Evolutionary conservation across 345 rosid genomes (phyloP).

Genomic region (Raphanus sativus): DNA sequence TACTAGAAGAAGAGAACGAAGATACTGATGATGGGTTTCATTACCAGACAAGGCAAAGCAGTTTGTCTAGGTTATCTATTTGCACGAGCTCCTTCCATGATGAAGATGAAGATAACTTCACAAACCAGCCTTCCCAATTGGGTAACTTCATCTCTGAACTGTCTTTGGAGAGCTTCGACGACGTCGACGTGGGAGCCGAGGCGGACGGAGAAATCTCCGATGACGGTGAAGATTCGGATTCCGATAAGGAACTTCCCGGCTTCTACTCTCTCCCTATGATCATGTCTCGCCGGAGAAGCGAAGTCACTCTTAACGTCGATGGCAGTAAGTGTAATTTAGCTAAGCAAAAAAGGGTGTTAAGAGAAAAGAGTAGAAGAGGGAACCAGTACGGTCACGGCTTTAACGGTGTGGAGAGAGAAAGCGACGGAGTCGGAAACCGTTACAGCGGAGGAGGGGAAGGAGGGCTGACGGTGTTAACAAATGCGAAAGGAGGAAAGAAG

Average conservation of each 20-base stretch:
- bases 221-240: conserved; percentile 53
- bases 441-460: conserved; percentile 55
- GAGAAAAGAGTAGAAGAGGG: conserved; percentile 69
- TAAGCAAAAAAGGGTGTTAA: conserved; percentile 36
- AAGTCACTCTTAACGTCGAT: conserved; percentile 44
- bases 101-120: conserved; percentile 31
- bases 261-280: conserved; percentile 70
- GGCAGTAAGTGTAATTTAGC: conserved; percentile 25
- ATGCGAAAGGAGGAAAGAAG: conserved; percentile 78
- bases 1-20: conserved; percentile 52
- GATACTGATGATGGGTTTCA: conserved; percentile 55
- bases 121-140: background rate
- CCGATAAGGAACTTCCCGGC: conserved; percentile 50
- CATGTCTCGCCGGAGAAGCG: conserved; percentile 49
- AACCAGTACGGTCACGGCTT: conserved; percentile 40
- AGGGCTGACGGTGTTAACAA: conserved; percentile 75
- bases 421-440: conserved; percentile 48
- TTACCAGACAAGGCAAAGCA: conserved; percentile 46
- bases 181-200: conserved; percentile 40
- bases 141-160: conserved; percentile 49
- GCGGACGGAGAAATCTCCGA: conserved; percentile 51
- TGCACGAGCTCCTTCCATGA: conserved; percentile 68
- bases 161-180: conserved; percentile 61
- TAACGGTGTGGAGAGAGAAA: conserved; percentile 52
- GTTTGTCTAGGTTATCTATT: conserved; percentile 69